Conservation (phyloP, 257 asterid genomes). For the Asclepias syriaca region DNA sequence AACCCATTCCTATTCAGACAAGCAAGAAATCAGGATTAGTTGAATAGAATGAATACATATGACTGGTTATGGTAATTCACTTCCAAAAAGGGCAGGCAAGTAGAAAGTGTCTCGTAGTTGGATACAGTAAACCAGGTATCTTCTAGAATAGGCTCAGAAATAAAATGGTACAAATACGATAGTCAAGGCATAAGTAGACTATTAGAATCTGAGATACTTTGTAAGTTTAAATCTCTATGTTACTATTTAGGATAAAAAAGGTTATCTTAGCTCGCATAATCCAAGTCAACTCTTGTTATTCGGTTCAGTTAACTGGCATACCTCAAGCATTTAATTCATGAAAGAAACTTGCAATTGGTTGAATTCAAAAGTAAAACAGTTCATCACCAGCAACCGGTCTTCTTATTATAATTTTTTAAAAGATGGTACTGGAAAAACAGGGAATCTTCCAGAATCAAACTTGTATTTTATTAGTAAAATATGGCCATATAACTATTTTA, state of each 20-base stretch:
- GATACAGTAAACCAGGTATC: not conserved
- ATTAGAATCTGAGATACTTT: not conserved
- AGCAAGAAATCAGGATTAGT: not conserved
- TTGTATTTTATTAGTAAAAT: not conserved
- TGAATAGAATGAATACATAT: not conserved
- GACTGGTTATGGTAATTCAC: not conserved
- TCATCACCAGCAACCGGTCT: not conserved
- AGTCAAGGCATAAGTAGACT: not conserved
- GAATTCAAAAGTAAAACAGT: slow-evolving; percentile 2
- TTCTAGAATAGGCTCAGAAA: not conserved
- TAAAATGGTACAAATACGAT: not conserved
- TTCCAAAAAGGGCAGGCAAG: not conserved
- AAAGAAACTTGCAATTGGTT: slow-evolving; percentile 5
- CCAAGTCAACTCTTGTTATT: slow-evolving; percentile 3
- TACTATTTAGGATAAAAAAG: not conserved
- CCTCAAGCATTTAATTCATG: not conserved
- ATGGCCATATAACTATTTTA: not conserved
- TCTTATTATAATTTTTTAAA: not conserved
- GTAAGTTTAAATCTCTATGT: not conserved
- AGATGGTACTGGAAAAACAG: not conserved
- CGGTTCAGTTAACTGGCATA: not conserved
- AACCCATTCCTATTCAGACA: not conserved
- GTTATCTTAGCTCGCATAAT: not conserved
- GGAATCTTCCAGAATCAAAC: slow-evolving; percentile 3
- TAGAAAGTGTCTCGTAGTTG: not conserved